Evolutionary conservation across 345 rosid species (phyloP).

Genomic region (thale cress (Arabidopsis thaliana)): TAIR10.1 NC_003071.7:17903001-17903500

Average conservation of each 20-base stretch:
- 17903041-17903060: conserved; percentile 19
- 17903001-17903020: conserved; percentile 46
- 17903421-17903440: no score
- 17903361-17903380: conserved; percentile 54
- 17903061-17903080: conserved; percentile 30
- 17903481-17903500: neutral
- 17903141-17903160: conserved; percentile 57
- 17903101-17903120: conserved; percentile 53
- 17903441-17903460: no score
- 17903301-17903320: conserved; percentile 68
- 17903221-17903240: conserved; percentile 48
- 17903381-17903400: conserved; percentile 63
- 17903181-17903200: conserved; percentile 54
- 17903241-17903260: conserved; percentile 60
- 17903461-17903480: conserved; percentile 12
- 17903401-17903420: neutral
- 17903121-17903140: conserved; percentile 50
- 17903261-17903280: conserved; percentile 55
- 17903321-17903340: conserved; percentile 58
- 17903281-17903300: conserved; percentile 56
- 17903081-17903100: conserved; percentile 38
- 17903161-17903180: conserved; percentile 65
- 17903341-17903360: conserved; percentile 45
- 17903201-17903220: conserved; percentile 40
- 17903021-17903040: conserved; percentile 40